Evolutionary conservation across 768 basidiomycete genomes (phyloP).

Genomic region (Pleurotus ostreatus): DNA sequence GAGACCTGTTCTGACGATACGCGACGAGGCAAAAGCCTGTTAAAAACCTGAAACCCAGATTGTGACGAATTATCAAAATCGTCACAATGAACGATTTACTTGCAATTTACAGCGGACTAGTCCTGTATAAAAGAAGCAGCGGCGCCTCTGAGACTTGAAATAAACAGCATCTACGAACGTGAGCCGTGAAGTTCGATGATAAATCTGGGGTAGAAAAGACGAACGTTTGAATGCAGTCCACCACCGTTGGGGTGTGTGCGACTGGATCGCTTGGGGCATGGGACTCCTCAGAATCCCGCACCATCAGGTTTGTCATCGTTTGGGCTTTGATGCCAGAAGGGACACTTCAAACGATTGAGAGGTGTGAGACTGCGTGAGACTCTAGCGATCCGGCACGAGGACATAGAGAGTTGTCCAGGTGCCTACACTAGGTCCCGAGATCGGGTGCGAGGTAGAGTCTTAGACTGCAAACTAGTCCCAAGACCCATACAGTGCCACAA

Average conservation of each 20-base stretch:
- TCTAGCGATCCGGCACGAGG: neutral
- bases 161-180: too few relatives aligned
- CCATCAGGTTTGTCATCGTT: neutral
- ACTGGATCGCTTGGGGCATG: neutral
- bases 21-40: slow-evolving; percentile 1
- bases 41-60: neutral
- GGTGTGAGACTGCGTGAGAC: neutral
- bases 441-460: too few relatives aligned
- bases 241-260: neutral
- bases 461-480: too few relatives aligned
- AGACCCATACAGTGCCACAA: too few relatives aligned
- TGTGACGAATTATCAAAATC: neutral
- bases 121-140: neutral
- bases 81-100: neutral
- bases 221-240: slow-evolving; percentile 5
- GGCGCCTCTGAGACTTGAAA: neutral
- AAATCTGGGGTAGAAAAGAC: neutral
- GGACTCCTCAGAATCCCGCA: neutral
- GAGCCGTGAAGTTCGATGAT: too few relatives aligned
- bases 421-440: too few relatives aligned
- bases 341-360: too few relatives aligned
- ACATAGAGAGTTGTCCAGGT: too few relatives aligned
- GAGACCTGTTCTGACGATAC: neutral
- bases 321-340: neutral
- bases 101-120: neutral